Evolutionary conservation across 331 rosid genomes (phyloP).

Genomic region (Quercus phellos): DNA sequence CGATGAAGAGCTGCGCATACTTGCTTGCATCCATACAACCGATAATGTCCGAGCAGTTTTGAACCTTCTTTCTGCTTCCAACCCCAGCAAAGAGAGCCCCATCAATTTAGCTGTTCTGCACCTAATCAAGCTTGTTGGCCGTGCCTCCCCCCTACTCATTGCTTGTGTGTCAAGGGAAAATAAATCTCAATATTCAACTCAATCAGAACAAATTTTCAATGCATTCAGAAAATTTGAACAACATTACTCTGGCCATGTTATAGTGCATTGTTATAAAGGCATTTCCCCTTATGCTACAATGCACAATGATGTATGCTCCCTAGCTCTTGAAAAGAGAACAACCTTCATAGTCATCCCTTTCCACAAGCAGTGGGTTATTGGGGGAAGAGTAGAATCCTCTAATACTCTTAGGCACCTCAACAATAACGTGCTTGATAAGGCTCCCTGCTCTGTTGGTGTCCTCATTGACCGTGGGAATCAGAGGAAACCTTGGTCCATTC

Average conservation of each 20-base stretch:
- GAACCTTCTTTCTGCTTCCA: conserved; percentile 58
- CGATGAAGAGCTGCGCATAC: conserved; percentile 42
- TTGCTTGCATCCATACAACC: conserved; percentile 48
- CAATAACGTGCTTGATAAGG: conserved; percentile 41
- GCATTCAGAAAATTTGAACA: conserved; percentile 39
- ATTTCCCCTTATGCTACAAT: conserved; percentile 53
- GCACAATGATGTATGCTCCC: conserved; percentile 64
- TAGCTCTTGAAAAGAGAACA: conserved; percentile 54
- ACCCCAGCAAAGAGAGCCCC: conserved; percentile 34
- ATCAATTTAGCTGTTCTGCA: conserved; percentile 43
- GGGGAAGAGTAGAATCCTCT: conserved; percentile 32
- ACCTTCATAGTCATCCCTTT: conserved; percentile 54
- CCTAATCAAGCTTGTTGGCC: conserved; percentile 54
- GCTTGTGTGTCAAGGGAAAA: conserved; percentile 33
- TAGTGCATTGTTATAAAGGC: conserved; percentile 40
- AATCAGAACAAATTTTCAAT: conserved; percentile 37
- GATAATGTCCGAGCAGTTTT: conserved; percentile 43
- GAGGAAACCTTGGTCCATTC: conserved; percentile 33
- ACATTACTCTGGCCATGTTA: conserved; percentile 21
- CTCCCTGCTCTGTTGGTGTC: conserved; percentile 56
- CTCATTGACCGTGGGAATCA: conserved; percentile 46
- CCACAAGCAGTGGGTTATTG: conserved; percentile 40
- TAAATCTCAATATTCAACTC: conserved; percentile 9
- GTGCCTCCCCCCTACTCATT: conserved; percentile 48
- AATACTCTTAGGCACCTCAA: conserved; percentile 36